phyloP scores from a whole-genome alignment of 441 rosid species.

The Populus hybrid region DNA sequence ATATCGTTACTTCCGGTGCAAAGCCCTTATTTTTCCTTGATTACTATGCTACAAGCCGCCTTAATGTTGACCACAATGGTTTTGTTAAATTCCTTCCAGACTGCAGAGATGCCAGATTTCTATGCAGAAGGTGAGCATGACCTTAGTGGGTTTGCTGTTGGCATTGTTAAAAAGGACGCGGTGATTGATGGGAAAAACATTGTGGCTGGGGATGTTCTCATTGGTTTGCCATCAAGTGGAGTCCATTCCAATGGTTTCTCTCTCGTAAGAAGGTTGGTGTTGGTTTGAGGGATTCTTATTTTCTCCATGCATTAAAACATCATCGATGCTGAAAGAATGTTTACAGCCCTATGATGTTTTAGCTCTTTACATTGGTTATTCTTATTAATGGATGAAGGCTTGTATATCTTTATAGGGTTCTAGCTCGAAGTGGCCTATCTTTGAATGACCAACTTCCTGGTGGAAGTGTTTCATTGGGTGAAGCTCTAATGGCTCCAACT shows the following conservation, averaged over 20 bases:
- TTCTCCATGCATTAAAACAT: background rate
- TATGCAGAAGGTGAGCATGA: constrained; percentile 78
- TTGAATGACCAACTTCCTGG: constrained; percentile 69
- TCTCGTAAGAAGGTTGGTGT: constrained; percentile 72
- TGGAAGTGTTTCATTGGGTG: constrained; percentile 53
- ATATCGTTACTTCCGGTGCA: constrained; percentile 93
- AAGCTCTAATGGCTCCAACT: constrained; percentile 94
- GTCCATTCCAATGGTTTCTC: constrained; percentile 97
- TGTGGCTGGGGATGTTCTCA: constrained; percentile 67
- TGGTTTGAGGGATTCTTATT: constrained; percentile 1
- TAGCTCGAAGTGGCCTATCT: constrained; percentile 61
- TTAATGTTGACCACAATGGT: constrained; percentile 30
- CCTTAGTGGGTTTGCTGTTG: constrained; percentile 88
- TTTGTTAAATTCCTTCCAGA: constrained; percentile 38
- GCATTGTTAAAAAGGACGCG: constrained; percentile 71
- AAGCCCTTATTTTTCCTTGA: constrained; percentile 92
- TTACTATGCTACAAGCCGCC: constrained; percentile 88
- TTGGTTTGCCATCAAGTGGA: constrained; percentile 90
- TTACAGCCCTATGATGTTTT: background rate
- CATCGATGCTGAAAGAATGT: background rate
- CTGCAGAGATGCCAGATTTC: constrained; percentile 96
- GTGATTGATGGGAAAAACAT: constrained; percentile 81
- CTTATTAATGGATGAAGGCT: background rate
- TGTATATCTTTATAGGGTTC: constrained; percentile 42
- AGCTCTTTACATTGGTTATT: background rate